Conservation (phyloP, 805 yeast species). For the Kuraishia molischiana region DNA sequence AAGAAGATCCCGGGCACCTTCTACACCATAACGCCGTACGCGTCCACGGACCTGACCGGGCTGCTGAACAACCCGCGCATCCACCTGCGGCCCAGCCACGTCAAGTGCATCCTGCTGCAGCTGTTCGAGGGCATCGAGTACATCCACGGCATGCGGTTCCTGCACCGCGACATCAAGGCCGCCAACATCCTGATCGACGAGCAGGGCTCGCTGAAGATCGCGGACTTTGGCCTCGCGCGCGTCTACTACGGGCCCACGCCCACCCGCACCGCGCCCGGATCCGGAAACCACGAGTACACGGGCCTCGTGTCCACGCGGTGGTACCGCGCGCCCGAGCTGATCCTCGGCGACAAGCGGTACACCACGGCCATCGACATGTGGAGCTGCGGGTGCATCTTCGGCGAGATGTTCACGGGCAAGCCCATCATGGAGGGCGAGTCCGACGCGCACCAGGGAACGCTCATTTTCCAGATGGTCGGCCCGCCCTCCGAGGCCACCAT, state of each 20-base stretch:
- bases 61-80: constrained; percentile 72
- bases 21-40: constrained; percentile 86
- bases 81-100: constrained; percentile 49
- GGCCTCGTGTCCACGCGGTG: constrained; percentile 87
- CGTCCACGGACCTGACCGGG: constrained; percentile 89
- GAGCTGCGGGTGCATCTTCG: constrained; percentile 97
- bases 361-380: constrained; percentile 96
- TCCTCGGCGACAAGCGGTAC: constrained; percentile 76
- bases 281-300: constrained; percentile 43
- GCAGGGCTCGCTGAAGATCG: constrained; percentile 74
- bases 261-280: constrained; percentile 31
- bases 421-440: constrained; percentile 83
- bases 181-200: constrained; percentile 84
- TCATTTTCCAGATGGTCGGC: constrained; percentile 76
- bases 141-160: constrained; percentile 50
- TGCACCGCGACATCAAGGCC: constrained; percentile 92
- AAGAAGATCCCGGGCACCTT: constrained; percentile 29
- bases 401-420: constrained; percentile 70
- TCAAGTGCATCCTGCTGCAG: constrained; percentile 77
- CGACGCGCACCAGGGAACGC: constrained; percentile 81
- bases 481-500: constrained; percentile 54
- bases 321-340: constrained; percentile 94
- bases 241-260: constrained; percentile 28
- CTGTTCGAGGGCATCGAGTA: constrained; percentile 72
- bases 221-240: constrained; percentile 94